These are phyloP conservation scores for Danielozyma ontarioensis DNA, from an alignment of 805 yeast genomes.

Conservation along the genomic window DNA sequence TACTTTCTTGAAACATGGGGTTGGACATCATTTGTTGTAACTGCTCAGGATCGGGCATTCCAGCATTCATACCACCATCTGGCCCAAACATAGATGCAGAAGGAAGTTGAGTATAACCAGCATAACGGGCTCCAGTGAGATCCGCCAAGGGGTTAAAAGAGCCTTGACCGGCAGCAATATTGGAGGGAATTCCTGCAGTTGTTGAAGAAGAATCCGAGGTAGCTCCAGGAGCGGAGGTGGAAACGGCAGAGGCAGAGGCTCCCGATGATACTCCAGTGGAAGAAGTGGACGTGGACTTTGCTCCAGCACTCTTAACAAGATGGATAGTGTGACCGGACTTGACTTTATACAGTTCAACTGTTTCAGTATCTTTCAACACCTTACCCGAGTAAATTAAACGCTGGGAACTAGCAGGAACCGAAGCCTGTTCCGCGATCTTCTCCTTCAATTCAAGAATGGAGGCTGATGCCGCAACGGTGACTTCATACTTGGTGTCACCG, in stretches of 20 bases:
- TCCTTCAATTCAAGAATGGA: constrained; percentile 69
- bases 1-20: constrained; percentile 76
- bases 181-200: constrained; percentile 54
- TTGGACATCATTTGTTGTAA: constrained; percentile 68
- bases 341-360: constrained; percentile 70
- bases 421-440: constrained; percentile 53
- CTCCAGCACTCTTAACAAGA: constrained; percentile 73
- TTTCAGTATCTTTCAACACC: constrained; percentile 80
- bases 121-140: constrained; percentile 91
- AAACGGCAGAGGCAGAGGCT: constrained; percentile 17
- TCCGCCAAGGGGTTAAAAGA: constrained; percentile 88
- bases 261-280: too few species aligned
- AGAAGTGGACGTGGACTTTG: too few species aligned
- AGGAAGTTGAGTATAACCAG: constrained; percentile 88
- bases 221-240: constrained; percentile 1
- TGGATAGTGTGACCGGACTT: constrained; percentile 86
- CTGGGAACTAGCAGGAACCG: constrained; percentile 73
- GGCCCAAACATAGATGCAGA: constrained; percentile 87
- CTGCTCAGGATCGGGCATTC: constrained; percentile 72
- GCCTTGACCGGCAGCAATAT: constrained; percentile 82
- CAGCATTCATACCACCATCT: constrained; percentile 80
- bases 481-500: constrained; percentile 76
- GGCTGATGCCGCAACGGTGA: constrained; percentile 46
- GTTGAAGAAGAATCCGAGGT: constrained; percentile 1
- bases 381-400: constrained; percentile 91